Evolutionary conservation across 257 asterid species (phyloP).

Genomic region (Solanum appendiculatum): DNA sequence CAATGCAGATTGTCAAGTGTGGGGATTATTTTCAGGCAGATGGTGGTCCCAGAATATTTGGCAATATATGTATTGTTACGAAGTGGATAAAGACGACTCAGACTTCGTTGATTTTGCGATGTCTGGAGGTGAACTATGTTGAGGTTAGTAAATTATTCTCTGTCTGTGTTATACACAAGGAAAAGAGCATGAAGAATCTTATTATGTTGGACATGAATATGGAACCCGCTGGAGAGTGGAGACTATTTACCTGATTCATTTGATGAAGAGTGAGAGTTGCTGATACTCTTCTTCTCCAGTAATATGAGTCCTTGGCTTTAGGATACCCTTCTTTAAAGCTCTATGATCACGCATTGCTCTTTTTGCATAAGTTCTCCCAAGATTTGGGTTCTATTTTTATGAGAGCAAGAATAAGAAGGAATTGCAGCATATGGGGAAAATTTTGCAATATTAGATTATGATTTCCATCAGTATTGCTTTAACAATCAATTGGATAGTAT

Average conservation of each 20-base stretch:
- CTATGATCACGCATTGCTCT: not conserved
- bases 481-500: not conserved
- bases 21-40: constrained; percentile 95
- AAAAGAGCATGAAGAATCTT: not conserved
- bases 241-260: not conserved
- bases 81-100: constrained; percentile 55
- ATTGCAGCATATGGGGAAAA: not conserved
- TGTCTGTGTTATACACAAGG: not conserved
- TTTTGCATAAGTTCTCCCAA: not conserved
- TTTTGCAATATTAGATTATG: not conserved
- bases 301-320: not conserved
- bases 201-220: not conserved
- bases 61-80: constrained; percentile 67
- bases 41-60: constrained; percentile 80
- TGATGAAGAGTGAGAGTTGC: not conserved
- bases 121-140: constrained; percentile 75
- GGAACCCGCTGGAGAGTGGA: not conserved
- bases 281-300: not conserved
- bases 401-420: not conserved
- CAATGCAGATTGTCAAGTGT: constrained; percentile 71
- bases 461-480: not conserved
- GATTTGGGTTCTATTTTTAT: not conserved
- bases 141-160: constrained; percentile 46
- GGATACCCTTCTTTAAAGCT: not conserved
- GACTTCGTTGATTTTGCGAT: constrained; percentile 56